Conservation (phyloP, 2,329 filamentous ascomycete genomes). For the Colletotrichum eleusines region DNA sequence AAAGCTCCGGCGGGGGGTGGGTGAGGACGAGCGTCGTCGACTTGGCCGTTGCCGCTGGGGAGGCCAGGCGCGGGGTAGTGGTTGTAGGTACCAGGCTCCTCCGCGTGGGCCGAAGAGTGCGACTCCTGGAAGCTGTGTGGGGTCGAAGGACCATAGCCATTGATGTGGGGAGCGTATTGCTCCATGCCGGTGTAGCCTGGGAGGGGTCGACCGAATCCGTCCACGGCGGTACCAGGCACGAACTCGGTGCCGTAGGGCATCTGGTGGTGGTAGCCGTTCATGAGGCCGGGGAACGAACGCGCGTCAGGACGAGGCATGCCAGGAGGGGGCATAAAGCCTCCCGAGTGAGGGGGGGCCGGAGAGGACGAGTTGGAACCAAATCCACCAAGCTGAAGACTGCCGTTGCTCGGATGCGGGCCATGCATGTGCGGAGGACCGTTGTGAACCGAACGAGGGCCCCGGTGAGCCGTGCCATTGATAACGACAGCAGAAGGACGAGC, state of each 20-base stretch:
- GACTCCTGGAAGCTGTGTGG: conserved; percentile 73
- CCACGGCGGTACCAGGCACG: conserved; percentile 51
- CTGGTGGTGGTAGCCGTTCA: conserved; percentile 55
- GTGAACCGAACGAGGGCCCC: conserved; percentile 50
- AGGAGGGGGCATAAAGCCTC: conserved; percentile 63
- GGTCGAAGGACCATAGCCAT: conserved; percentile 65
- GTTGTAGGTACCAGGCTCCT: conserved; percentile 57
- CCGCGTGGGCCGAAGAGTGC: conserved; percentile 65
- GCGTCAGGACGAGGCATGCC: conserved; percentile 53
- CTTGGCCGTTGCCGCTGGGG: conserved; percentile 51
- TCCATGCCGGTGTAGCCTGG: conserved; percentile 51
- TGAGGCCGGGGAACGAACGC: conserved; percentile 48
- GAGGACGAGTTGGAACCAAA: conserved; percentile 70
- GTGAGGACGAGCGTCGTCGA: conserved; percentile 48
- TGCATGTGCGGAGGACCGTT: conserved; percentile 57
- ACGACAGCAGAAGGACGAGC: conserved; percentile 47
- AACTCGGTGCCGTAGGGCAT: conserved; percentile 53
- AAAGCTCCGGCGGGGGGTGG: conserved; percentile 26
- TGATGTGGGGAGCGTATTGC: conserved; percentile 49
- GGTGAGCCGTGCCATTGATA: conserved; percentile 51
- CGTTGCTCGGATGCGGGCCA: conserved; percentile 65
- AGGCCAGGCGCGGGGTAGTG: conserved; percentile 55
- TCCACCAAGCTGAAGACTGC: conserved; percentile 68
- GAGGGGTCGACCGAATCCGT: conserved; percentile 54
- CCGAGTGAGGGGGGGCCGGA: conserved; percentile 64